Evolutionary conservation across 768 basidiomycete genomes (phyloP).

Genomic region (Podaxis sp.): DNA sequence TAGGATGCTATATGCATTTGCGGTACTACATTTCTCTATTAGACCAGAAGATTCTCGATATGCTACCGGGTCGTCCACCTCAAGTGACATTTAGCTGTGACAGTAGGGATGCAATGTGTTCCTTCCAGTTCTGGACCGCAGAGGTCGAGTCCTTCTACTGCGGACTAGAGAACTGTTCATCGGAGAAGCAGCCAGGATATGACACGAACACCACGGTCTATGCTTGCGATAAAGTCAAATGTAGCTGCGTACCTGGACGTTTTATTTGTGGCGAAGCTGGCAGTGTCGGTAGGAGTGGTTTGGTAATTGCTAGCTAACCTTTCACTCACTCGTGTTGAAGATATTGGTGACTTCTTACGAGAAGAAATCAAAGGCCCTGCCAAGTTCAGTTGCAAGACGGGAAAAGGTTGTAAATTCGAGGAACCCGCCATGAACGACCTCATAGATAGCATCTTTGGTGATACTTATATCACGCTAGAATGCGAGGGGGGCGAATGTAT

Average conservation of each 20-base stretch:
- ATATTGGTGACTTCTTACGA: slow-evolving; percentile 89
- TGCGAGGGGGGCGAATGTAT: slow-evolving; percentile 93
- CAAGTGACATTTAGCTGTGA: slow-evolving; percentile 97
- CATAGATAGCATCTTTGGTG: slow-evolving; percentile 92
- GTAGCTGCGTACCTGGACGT: slow-evolving; percentile 87
- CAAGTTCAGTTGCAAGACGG: slow-evolving; percentile 70
- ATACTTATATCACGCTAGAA: slow-evolving; percentile 79
- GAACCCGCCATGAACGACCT: slow-evolving; percentile 97
- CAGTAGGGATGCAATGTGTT: slow-evolving; percentile 55
- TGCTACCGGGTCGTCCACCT: slow-evolving; percentile 82
- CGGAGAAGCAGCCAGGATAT: slow-evolving; percentile 42
- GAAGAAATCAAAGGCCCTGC: slow-evolving; percentile 93
- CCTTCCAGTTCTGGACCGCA: slow-evolving; percentile 98
- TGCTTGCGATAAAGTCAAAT: slow-evolving; percentile 78
- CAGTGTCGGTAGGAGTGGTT: slow-evolving; percentile 68
- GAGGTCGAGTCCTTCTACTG: slow-evolving; percentile 96
- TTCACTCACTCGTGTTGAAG: slow-evolving; percentile 30
- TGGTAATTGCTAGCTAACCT: background rate
- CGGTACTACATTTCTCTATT: background rate
- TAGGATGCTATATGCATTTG: background rate
- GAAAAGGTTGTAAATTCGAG: slow-evolving; percentile 81
- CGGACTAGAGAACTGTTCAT: slow-evolving; percentile 67
- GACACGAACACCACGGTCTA: slow-evolving; percentile 73
- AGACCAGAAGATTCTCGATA: slow-evolving; percentile 96
- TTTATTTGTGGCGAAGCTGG: slow-evolving; percentile 97